Base-by-base conservation (phyloP, 495 filamentous ascomycete genomes). In the Cairneyella variabilis region DNA sequence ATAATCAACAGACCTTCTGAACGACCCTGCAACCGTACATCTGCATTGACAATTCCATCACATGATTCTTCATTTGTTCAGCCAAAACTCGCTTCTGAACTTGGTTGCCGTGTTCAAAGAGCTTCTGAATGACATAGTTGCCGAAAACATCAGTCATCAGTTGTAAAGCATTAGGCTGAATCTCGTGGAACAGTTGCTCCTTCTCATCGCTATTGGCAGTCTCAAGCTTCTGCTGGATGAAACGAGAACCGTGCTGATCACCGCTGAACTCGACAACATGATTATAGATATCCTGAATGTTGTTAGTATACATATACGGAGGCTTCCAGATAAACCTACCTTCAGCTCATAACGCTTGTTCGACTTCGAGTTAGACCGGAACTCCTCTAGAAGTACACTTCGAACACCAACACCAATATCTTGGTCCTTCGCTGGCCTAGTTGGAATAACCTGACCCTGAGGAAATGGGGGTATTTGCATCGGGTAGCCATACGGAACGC, bases 11-110 rank as follows among this genome's bases (percentile, higher is more conserved):
- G 3, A 58, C 59, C 54, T 97, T 97, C 65, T 98, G 93, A 1
- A 98, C 93, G 17, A 98, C 93, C 28, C 93, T 80, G 64, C 93
- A 98, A 44, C 89, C 91, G 66, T 97, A 97, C 84, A 92, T 95
- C 69, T 96, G 88, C 51, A 81, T 72, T 0, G 92, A 95, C 28
- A 98, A 69, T 22, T 80, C 76, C 36, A 88, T 68, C 10, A 97
- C 83, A 61, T 91, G 87, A 0, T 83, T 83, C 62, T 88, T 89
- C 91, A 98, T 97, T 59, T 85, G 78, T 45, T 82, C 81, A 3
- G 90, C 92, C 37, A 98, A 66, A 2, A 86, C 76, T 66, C 86
- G 90, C 70, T 98, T 98, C 67, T 97, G 95, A 6, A 82, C 76
- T 66, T 96, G 92, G 57, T 91, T 95, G 26, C 95, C 95, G 63